Base-by-base conservation (phyloP, 352 stramenopile species). In the Globisporangium abappressorium region DNA sequence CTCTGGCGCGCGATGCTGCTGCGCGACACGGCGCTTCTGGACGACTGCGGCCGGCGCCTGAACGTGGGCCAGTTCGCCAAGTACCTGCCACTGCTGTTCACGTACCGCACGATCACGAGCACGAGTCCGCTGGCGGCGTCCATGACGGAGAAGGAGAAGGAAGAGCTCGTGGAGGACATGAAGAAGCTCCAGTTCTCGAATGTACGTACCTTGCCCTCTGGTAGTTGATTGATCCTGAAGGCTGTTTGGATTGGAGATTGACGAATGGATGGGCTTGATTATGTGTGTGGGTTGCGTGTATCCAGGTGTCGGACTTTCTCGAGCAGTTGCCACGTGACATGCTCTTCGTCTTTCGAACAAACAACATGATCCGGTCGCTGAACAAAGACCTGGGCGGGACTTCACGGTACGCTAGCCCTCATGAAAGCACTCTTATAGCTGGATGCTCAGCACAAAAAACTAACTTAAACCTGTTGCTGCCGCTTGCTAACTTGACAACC, bases 1-100 rank as follows among this genome's bases (percentile, higher is more conserved):
- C 75, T 99, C 38, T 99, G 97, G 97, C 88, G 91, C 65, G 90
- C 89, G 14, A 95, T 99, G 65, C 81, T 99, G 6, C 80, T 98
- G 65, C 90, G 91, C 22, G 92, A 99, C 74, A 81, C 84, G 24
- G 65, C 74, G 51, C 73, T 97, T 5, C 73, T 96, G 18, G 70
- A 84, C 36, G 69, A 91, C 57, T 92, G 87, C 65, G 82, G 81
- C 2, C 70, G 64, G 24, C 74, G 74, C 0, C 49, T 94, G 12
- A 80, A 90, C 47, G 74, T 94, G 61, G 84, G 81, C 1, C 67
- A 77, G 12, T 79, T 92, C 43, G 74, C 76, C 14, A 85, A 90
- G 43, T 90, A 87, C 30, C 73, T 97, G 54, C 91, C 90, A 24
- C 69, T 97, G 56, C 75, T 97, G 11, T 91, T 97, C 68, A 97